Conservation (phyloP, 495 filamentous ascomycete genomes). For the Talaromyces nanjingensis region DNA sequence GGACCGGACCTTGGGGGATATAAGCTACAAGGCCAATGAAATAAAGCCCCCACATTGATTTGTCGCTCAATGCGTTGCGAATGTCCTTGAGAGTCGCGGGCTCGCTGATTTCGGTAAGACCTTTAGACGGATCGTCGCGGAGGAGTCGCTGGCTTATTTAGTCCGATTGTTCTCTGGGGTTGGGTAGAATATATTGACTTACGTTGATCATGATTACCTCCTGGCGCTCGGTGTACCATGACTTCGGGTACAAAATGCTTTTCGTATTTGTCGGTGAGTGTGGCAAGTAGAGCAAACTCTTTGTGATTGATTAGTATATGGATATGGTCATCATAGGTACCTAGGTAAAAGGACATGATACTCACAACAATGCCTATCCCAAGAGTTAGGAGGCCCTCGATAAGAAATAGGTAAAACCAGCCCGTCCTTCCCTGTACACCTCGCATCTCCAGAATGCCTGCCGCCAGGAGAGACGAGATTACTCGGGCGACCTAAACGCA, state of each 20-base stretch:
- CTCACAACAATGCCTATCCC: slow-evolving; percentile 23
- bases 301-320: slow-evolving; percentile 8
- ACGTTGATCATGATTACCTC: slow-evolving; percentile 42
- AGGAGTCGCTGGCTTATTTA: slow-evolving; percentile 25
- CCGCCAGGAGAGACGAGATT: slow-evolving; percentile 45
- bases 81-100: slow-evolving; percentile 23
- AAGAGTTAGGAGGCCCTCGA: slow-evolving; percentile 28
- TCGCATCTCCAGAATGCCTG: slow-evolving; percentile 45
- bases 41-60: slow-evolving; percentile 37
- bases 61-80: slow-evolving; percentile 23
- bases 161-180: neutral
- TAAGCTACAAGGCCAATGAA: slow-evolving; percentile 41
- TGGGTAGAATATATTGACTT: neutral
- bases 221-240: slow-evolving; percentile 49
- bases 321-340: neutral
- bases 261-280: slow-evolving; percentile 46
- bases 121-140: slow-evolving; percentile 50
- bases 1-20: slow-evolving; percentile 36
- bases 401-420: slow-evolving; percentile 51
- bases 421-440: slow-evolving; percentile 37
- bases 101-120: slow-evolving; percentile 27
- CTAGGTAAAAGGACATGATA: neutral
- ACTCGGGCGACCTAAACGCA: slow-evolving; percentile 27
- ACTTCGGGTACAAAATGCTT: slow-evolving; percentile 36
- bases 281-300: slow-evolving; percentile 27